These are phyloP conservation scores for Metarhizium anisopliae DNA, from an alignment of 2,329 filamentous ascomycete genomes.

Conservation along the genomic window DNA sequence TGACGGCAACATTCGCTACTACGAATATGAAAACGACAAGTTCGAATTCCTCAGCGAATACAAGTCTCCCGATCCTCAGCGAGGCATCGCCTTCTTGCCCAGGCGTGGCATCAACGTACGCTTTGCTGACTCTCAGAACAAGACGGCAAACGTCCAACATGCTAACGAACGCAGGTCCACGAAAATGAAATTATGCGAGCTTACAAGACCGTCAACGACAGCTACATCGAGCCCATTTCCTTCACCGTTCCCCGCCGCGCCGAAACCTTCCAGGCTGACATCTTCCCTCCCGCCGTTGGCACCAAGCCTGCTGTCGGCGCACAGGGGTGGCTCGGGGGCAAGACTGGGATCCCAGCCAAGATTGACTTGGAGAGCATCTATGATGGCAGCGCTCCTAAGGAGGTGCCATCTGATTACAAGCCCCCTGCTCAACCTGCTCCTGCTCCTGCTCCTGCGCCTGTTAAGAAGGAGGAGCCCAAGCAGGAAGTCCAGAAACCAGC, in stretches of 20 bases:
- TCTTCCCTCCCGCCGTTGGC: slow-evolving; percentile 81
- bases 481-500: slow-evolving; percentile 45
- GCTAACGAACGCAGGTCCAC: slow-evolving; percentile 51
- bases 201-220: slow-evolving; percentile 94
- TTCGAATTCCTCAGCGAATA: slow-evolving; percentile 96
- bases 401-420: slow-evolving; percentile 64
- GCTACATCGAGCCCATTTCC: slow-evolving; percentile 91
- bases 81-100: slow-evolving; percentile 88
- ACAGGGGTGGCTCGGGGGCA: slow-evolving; percentile 78
- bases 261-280: slow-evolving; percentile 93
- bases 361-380: slow-evolving; percentile 91
- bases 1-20: slow-evolving; percentile 98
- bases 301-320: slow-evolving; percentile 71
- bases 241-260: slow-evolving; percentile 93
- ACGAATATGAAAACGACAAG: slow-evolving; percentile 96
- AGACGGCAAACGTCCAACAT: not conserved
- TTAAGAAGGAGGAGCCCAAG: slow-evolving; percentile 28
- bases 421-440: slow-evolving; percentile 38
- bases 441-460: slow-evolving; percentile 27
- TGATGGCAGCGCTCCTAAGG: slow-evolving; percentile 71
- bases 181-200: slow-evolving; percentile 94
- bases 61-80: slow-evolving; percentile 91
- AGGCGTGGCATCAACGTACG: slow-evolving; percentile 85
- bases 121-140: slow-evolving; percentile 3
- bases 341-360: slow-evolving; percentile 77